Base-by-base conservation (phyloP, 148 eudicot genomes). In the Chenopodium album region DNA sequence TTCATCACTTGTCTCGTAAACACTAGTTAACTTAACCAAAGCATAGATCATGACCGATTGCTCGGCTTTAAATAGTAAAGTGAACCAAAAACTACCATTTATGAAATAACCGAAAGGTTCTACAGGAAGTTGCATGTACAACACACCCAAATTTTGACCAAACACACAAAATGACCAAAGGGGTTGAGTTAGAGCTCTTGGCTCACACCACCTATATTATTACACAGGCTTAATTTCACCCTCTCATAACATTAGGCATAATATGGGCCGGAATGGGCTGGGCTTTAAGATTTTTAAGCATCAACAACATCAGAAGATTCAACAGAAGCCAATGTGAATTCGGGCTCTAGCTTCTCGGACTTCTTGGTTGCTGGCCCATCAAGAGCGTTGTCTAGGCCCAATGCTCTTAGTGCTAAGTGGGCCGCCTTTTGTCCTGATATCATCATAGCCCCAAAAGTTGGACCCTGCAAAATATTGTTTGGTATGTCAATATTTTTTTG, bases 391-490 rank as follows among this genome's bases (percentile, higher is more conserved):
- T 94, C 93, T 10, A 84, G 92, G 28, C 98, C 98, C 83, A 95
- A 84, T 22, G 97, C 87, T 90, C 84, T 88, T 89, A 95, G 83
- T 0, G 97, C 97, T 85, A 95, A 83, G 76, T 95, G 98, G 62
- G 98, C 98, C 13, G 98, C 98, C 87, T 95, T 95, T 83, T 92
- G 98, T 47, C 98, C 98, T 0, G 98, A 95, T 50, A 95, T 87
- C 98, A 95, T 95, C 98, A 95, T 95, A 0, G 98, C 98, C 41
- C 98, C 98, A 67, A 95, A 95, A 5, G 98, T 95, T 9, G 98
- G 98, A 6, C 98, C 98, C 98, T 95, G 87, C 23, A 84, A 17
- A 56, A 13, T 16, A 56, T 56, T 17, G 7, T 56, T 14, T 56
- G 62, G 20, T 19, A 14, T 56, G 62, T 56, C 62, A 56, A 56